Evolutionary conservation across 495 filamentous ascomycete genomes (phyloP), one percentile per base, ranked within the genome.

Genomic region (Aspergillus incahuasiensis): DNA sequence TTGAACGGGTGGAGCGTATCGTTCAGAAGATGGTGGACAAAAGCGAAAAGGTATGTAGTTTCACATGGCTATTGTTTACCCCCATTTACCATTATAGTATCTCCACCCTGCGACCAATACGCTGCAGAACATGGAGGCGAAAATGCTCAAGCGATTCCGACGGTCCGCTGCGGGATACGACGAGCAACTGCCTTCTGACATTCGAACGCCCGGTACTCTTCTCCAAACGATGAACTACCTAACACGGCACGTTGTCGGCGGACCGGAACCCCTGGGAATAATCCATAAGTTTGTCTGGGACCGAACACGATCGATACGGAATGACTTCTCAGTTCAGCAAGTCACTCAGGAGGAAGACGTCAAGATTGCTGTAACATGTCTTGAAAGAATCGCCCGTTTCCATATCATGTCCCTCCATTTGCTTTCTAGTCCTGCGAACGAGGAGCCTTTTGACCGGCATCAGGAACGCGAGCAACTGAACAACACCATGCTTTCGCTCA

Each of bases 231-330:
- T 90, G 24, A 85, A 92, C 59, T 96, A 97, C 64, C 78, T 99
- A 7, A 84, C 96, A 32, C 75, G 87, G 44, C 78, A 88, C 55
- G 76, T 99, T 9, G 66, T 96, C 38, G 78, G 79, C 44, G 77
- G 83, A 5, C 73, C 83, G 18, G 78, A 85, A 51, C 74, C 82
- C 34, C 76, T 96, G 6, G 79, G 83, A 0, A 65, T 79, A 3
- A 81, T 89, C 38, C 91, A 97, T 66, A 86, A 86, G 62, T 97
- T 94, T 57, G 80, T 97, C 16, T 96, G 95, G 90, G 92, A 97
- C 68, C 83, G 95, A 19, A 96, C 92, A 19, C 78, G 95, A 54
- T 90, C 89, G 6, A 87, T 99, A 54, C 84, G 95, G 25, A 92
- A 94, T 58, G 95, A 99, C 66, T 95, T 97, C 61, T 92, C 91